phyloP scores from a whole-genome alignment of 768 basidiomycete genomes.

The Postia placenta region DNA sequence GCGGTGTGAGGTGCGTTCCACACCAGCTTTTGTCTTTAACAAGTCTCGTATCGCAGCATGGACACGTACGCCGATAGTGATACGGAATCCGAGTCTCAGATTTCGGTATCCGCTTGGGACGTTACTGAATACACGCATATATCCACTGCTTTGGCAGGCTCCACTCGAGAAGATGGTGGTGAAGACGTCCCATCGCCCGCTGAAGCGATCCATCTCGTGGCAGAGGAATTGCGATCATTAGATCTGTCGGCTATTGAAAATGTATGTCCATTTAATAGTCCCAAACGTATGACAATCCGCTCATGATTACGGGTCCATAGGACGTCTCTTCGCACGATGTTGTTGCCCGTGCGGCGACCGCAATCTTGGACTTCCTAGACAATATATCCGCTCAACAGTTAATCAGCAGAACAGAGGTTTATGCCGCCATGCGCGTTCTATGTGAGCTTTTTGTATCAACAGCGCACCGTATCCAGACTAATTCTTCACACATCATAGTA shows the following conservation, averaged over 20 bases:
- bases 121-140: constrained; percentile 10
- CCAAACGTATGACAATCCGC: neutral
- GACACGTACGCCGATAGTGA: constrained; percentile 37
- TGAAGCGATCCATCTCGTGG: neutral
- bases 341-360: constrained; percentile 29
- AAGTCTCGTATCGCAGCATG: too few species aligned
- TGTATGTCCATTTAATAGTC: constrained; percentile 1
- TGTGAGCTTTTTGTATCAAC: constrained; percentile 10
- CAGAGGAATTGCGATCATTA: constrained; percentile 6
- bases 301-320: constrained; percentile 19
- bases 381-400: constrained; percentile 11
- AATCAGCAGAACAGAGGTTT: constrained; percentile 5
- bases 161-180: neutral
- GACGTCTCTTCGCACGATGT: constrained; percentile 27
- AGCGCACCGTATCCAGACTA: too few species aligned
- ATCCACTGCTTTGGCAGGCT: neutral
- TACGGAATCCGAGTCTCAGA: constrained; percentile 49
- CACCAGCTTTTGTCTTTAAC: too few species aligned
- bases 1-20: too few species aligned
- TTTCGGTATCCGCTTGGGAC: constrained; percentile 5
- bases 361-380: constrained; percentile 28
- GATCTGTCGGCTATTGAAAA: constrained; percentile 11
- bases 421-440: constrained; percentile 8
- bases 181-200: neutral
- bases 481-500: too few species aligned